Base-by-base conservation (phyloP, 768 basidiomycete genomes). In the Leccinum longicurvipes region DNA sequence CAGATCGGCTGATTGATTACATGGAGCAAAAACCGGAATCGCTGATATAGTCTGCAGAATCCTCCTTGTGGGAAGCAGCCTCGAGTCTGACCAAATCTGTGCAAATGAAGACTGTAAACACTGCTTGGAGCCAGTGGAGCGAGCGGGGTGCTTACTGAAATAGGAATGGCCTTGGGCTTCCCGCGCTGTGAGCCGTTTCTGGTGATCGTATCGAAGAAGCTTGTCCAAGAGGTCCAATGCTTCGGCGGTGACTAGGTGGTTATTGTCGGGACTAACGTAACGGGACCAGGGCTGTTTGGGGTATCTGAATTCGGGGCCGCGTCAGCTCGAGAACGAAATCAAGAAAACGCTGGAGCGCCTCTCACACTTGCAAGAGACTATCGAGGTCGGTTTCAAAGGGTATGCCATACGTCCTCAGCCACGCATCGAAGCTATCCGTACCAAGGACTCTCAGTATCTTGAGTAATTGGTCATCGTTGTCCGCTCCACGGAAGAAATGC, bases 401-500 rank as follows among this genome's bases (percentile, higher is more conserved):
- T 63, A 89, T 86, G 56, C 81, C 76, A 63, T 86, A 86, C 58
- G 74, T 73, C 62, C 78, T 77, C 63, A 85, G 67, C 67, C 87
- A 88, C 14, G 70, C 63, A 64, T 84, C 84, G 12, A 88, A 79
- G 63, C 78, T 77, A 56, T 85, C 85, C 0, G 86, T 87, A 8
- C 87, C 86, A 49, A 89, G 76, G 12, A 83, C 80, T 65, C 82
- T 84, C 63, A 85, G 72, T 50, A 89, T 87, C 69, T 81, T 86
- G 55, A 87, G 79, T 48, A 89, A 72, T 65, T 88, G 87, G 64
- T 89, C 87, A 59, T 85, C 80, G 62, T 88, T 88, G 68, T 88
- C 86, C 19, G 80, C 79, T 12, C 86, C 87, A 60, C 84, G 84
- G 73, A 89, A 89, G 70, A 88, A 86, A 60, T 86, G 86, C 61